These are phyloP conservation scores for Ophiostoma ulmi DNA, from an alignment of 2,329 filamentous ascomycete genomes.

Conservation along the genomic window DNA sequence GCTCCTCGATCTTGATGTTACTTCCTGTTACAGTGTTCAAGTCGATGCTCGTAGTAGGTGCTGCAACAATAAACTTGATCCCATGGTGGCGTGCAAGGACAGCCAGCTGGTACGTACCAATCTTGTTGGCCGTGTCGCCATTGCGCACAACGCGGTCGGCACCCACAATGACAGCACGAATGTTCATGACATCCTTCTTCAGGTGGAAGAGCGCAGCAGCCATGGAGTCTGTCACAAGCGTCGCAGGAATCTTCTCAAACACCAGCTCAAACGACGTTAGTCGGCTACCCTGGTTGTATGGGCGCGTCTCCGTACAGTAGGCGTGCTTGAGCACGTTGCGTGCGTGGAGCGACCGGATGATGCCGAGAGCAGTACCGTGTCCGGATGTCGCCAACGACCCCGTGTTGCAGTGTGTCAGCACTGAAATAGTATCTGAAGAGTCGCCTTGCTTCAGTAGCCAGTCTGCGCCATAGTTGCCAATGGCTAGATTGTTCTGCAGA, in stretches of 20 bases:
- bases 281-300: constrained; percentile 95
- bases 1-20: constrained; percentile 86
- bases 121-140: constrained; percentile 97
- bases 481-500: constrained; percentile 77
- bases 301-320: constrained; percentile 93
- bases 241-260: constrained; percentile 85
- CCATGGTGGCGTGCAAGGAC: constrained; percentile 86
- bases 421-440: constrained; percentile 55
- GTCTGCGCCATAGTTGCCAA: constrained; percentile 74
- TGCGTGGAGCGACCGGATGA: constrained; percentile 76
- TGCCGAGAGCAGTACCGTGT: constrained; percentile 93
- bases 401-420: constrained; percentile 97
- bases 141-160: constrained; percentile 94
- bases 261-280: constrained; percentile 96
- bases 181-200: constrained; percentile 57
- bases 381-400: constrained; percentile 94
- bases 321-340: constrained; percentile 67
- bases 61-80: constrained; percentile 90
- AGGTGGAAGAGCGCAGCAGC: constrained; percentile 74
- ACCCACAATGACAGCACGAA: constrained; percentile 85
- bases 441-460: constrained; percentile 66
- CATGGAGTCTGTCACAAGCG: constrained; percentile 95
- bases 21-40: constrained; percentile 69
- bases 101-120: constrained; percentile 88
- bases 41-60: constrained; percentile 91